Evolutionary conservation across 306 rosid genomes (phyloP), one percentile per base, ranked within the genome.

Genomic region (Vigna angularis): DNA sequence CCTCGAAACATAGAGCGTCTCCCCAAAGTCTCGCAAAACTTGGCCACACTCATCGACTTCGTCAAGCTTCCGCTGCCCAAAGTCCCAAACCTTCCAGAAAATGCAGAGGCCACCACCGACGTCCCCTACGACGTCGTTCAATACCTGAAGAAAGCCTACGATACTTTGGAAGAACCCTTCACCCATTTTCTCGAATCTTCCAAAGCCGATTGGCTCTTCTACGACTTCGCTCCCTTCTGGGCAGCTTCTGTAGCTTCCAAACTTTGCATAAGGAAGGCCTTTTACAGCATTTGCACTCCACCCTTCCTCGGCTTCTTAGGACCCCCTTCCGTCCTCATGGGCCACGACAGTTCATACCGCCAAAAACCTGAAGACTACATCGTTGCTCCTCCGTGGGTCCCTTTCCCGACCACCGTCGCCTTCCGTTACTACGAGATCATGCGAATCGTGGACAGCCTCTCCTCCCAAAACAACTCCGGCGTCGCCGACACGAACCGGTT

Each of bases 1-100:
- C 89, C 90, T 3, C 56, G 69, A 76, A 90, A 90, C 88, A 88
- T 86, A 18, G 67, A 86, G 3, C 92, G 92, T 65, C 90, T 88
- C 20, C 92, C 92, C 0, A 78, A 83, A 42, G 63, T 83, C 34
- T 79, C 86, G 1, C 81, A 71, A 9, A 55, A 72, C 42, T n/a
- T 84, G 2, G 52, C 83, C 1, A 2, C 82, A 5, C n/a, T 64
- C 6, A 69, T 88, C 68, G 55, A 13, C 7, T 85, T 75, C 36
- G 84, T 90, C 47, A 63, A 32, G 38, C 77, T 90, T 16, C 86
- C 89, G 1, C 17, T 88, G 3, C 91, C 90, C 17, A 42, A 17
- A 1, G 47, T 18, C 0, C 10, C 50, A 0, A 79, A 68, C 70
- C 89, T 88, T 9, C 92, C 92, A 1, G 61, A 59, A 24, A 53